Evolutionary conservation across 805 yeast species (phyloP).

Genomic region (Hanseniaspora guilliermondii): DNA sequence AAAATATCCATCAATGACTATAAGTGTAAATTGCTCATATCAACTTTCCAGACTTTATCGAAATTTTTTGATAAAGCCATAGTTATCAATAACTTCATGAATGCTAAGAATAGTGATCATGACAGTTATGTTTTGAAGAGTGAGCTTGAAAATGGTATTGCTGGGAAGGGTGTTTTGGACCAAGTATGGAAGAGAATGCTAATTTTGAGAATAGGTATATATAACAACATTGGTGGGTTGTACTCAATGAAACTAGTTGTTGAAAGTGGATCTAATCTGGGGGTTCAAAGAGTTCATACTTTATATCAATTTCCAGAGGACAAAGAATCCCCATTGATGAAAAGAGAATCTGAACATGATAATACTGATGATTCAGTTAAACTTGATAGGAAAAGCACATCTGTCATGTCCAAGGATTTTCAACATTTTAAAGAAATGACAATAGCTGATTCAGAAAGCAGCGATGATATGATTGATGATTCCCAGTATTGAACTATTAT

Average conservation of each 20-base stretch:
- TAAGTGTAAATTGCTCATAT: neutral
- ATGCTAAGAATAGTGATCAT: neutral
- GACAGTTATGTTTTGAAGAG: constrained; percentile 5
- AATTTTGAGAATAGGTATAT: neutral
- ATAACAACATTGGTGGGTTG: neutral
- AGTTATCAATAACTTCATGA: constrained; percentile 6
- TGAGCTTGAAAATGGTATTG: constrained; percentile 10
- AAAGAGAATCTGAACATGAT: neutral
- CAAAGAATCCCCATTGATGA: neutral
- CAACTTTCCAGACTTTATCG: neutral
- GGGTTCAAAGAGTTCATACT: neutral
- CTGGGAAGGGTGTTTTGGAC: constrained; percentile 11
- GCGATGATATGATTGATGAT: constrained; percentile 1
- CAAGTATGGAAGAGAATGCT: constrained; percentile 11
- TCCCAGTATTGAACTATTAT: neutral
- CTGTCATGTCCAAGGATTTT: neutral
- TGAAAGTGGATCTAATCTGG: neutral
- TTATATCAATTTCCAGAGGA: neutral
- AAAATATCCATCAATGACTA: neutral
- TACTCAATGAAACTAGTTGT: neutral
- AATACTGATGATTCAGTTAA: neutral
- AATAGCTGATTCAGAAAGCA: neutral
- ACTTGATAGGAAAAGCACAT: neutral
- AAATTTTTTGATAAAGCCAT: neutral
- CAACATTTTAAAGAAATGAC: too few relatives aligned